Base-by-base conservation (phyloP, 2,329 filamentous ascomycete species). In the Sarocladiaceae sp. region DNA sequence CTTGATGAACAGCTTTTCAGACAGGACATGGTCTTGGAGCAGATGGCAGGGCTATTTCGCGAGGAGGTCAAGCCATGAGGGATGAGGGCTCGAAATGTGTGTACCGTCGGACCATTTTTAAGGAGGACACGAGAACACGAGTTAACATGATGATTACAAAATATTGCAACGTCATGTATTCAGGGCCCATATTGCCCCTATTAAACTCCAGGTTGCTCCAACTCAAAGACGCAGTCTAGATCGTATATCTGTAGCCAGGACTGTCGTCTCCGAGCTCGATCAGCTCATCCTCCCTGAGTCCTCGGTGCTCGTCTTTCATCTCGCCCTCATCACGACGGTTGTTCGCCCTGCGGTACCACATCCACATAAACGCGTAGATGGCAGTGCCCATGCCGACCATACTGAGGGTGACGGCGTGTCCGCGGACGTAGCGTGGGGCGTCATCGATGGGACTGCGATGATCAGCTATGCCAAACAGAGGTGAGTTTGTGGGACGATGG, bases 381-480 rank as follows among this genome's bases (percentile, higher is more conserved):
- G 74, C 47, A 0, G 73, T 75, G 1, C 79, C 73, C 58, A 84
- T 69, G 2, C 69, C 79, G 0, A 84, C 80, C 66, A 86, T 70
- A 23, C 74, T 71, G 42, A 86, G 66, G 3, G 80, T 83, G 10
- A 84, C 73, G 1, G 80, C 82, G 59, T 87, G 83, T 4, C 84
- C 84, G 29, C 73, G 73, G 33, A 81, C 69, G 60, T 81, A 87
- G n/a, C 79, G 73, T 2, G 82, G 82, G 1, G 65, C 72, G 47
- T 83, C 79, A 0, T 54, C 52, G 12, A 63, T 69, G 4, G 73
- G 69, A 57, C 75, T 78, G 39, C 13, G 11, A 5, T 18, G 20
- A 10, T 17, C 29, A 22, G 25, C 8, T 39, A 11, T 15, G 20
- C 3, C n/a, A 15, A 15, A 13, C 17, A 20, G 26, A 11, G 23